phyloP scores from a whole-genome alignment of 2,329 filamentous ascomycete species.

The Claviceps monticola region DNA sequence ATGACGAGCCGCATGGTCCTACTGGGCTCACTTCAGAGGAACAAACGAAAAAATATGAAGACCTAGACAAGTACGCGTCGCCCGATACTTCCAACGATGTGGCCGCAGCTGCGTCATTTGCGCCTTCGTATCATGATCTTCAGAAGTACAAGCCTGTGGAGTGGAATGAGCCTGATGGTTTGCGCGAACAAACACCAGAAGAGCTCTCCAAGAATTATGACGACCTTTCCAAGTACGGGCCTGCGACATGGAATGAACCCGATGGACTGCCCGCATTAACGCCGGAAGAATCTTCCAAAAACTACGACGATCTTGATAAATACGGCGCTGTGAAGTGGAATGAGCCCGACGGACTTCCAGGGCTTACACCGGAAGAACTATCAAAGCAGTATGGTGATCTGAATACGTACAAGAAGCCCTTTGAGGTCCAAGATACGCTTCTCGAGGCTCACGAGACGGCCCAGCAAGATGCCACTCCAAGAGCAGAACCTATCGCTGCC shows the following conservation, averaged over 20 bases:
- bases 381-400: slow-evolving; percentile 23
- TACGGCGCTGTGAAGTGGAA: slow-evolving; percentile 19
- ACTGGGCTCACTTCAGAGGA: slow-evolving; percentile 16
- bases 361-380: slow-evolving; percentile 15
- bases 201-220: slow-evolving; percentile 25
- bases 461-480: slow-evolving; percentile 7
- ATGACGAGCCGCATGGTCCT: slow-evolving; percentile 19
- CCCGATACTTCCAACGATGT: slow-evolving; percentile 17
- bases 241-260: slow-evolving; percentile 23
- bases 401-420: slow-evolving; percentile 15
- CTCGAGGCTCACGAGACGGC: slow-evolving; percentile 6
- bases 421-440: slow-evolving; percentile 5
- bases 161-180: slow-evolving; percentile 28
- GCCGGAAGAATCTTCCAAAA: slow-evolving; percentile 25
- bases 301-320: slow-evolving; percentile 23
- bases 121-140: slow-evolving; percentile 23
- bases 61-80: slow-evolving; percentile 22
- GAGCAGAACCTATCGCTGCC: slow-evolving; percentile 5
- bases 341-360: slow-evolving; percentile 15
- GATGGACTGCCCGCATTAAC: slow-evolving; percentile 18
- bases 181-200: slow-evolving; percentile 18
- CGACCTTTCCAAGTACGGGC: slow-evolving; percentile 22
- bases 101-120: slow-evolving; percentile 13
- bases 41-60: slow-evolving; percentile 17
- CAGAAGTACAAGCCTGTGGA: slow-evolving; percentile 23